Base-by-base conservation (phyloP, 2,329 filamentous ascomycete species). In the Colletotrichum chlorophyti region DNA sequence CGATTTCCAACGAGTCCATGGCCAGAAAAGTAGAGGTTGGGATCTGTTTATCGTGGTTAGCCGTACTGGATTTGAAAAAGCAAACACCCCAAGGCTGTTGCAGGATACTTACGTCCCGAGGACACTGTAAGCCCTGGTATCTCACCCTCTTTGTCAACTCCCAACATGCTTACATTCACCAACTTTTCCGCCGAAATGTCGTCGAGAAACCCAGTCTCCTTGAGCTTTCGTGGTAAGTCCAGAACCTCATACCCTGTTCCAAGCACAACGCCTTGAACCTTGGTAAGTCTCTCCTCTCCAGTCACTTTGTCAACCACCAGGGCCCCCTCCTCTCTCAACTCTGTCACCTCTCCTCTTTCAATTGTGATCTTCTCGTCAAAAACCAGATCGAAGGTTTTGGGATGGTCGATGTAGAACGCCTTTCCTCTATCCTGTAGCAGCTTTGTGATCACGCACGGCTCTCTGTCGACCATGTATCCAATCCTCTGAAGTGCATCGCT, bases 161-260 rank as follows among this genome's bases (percentile, higher is more conserved):
- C 57, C 0, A 24, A 19, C 35, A 8, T 3, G 23, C 32, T 23
- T 1, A 55, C 23, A 40, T 60, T 55, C n/a, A 49, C 51, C 31
- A 60, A 8, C 50, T n/a, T 34, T 2, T 24, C 51, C 11, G 57
- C 51, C 51, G 51, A 23, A 7, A n/a, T 43, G 11, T 15, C 24
- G 31, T 60, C 57, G 12, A 60, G 3, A 32, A 55, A 60, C 14
- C 57, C 57, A 7, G 8, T 42, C n/a, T 45, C 26, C 23, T 8
- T 35, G 21, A 72, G 70, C 50, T 65, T 57, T 2, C 69, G 58
- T 12, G 67, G 71, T 9, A 65, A 68, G 12, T 67, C 63, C 69
- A 77, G 75, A 34, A 71, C 73, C 9, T 75, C 68, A 58, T 70
- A 79, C 1, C 77, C 76, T 0, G 77, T 80, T 1, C 75, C 76